Evolutionary conservation across 805 yeast species (phyloP), one percentile per base, ranked within the genome.

Genomic region (Metschnikowia sp.): DNA sequence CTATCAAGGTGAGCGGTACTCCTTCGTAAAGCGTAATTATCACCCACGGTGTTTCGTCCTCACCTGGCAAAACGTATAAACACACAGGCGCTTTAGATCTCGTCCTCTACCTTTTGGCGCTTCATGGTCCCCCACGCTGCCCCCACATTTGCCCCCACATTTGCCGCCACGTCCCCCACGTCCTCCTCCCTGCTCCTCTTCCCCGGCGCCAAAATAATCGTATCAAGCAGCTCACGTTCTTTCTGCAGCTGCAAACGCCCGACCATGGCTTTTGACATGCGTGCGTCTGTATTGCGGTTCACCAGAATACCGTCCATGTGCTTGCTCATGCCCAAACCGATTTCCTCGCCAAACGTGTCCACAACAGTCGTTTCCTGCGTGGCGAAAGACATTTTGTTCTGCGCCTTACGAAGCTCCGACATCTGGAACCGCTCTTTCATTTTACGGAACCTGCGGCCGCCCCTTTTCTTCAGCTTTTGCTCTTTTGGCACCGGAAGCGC

Each of bases 361-460:
- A 71, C 69, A 3, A 75, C 69, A 1, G 83, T 76, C 18, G 75
- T 80, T 60, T 88, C 96, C 52, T 76, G 73, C 56, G 83, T 77
- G 7, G 96, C 97, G 68, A 92, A 91, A 36, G 76, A 85, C 80
- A 91, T 77, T 59, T 86, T 79, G 62, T 92, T 90, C 58, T 88
- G 96, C 3, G 96, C 86, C 54, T 82, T 84, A 32, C 90, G 82
- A 38, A 87, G 62, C 45, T 90, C 96, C 0, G 96, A 84, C 76
- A 86, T 77, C 58, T 83, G 84, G 66, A 85, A 83, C 59, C 87
- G 82, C 60, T 89, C 87, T 63, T 88, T 89, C 70, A 81, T 77
- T 64, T 89, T 90, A 42, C 96, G 74, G 55, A 86, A 76, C 47
- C 92, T 70, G 53, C 82, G 72, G 0, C 99, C 99, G 1, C 95